Base-by-base conservation (phyloP, 306 rosid species). In the Prunus davidiana region DNA sequence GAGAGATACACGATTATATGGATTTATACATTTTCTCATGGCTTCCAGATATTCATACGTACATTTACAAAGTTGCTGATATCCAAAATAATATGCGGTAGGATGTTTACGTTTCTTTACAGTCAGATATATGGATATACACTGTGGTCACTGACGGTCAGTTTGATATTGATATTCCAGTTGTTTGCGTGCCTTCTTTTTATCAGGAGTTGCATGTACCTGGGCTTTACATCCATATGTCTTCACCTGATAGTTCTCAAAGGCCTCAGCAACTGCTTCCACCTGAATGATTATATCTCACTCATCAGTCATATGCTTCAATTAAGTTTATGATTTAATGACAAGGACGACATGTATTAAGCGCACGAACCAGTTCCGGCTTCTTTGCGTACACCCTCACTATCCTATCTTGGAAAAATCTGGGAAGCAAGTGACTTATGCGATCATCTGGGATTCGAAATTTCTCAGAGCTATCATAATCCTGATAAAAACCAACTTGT, bases 301-400 rank as follows among this genome's bases (percentile, higher is more conserved):
- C 69, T 64, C 1, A 20, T 67, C 16, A 70, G 46, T 38, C 51
- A 56, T 12, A 12, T 19, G 69, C 22, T 6, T 74, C 43, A 28
- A 50, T 49, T 46, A 22, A 46, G 15, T 14, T 45, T 50, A 54
- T 15, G 47, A 32, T 6, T 28, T 34, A 54, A 8, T 58, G 9
- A 15, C 22, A 41, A 5, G 41, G 56, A 9, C 19, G 15, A 13
- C 10, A 72, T 56, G 8, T 7, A 14, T 3, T 20, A 78, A 69
- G 65, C 14, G 61, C 2, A 82, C 94, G 69, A 62, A 92, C 98
- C 97, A 86, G 83, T 84, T 83, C 95, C 12, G 96, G 91, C 83
- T 78, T 92, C 83, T 95, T 92, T 25, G 98, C 74, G 76, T 95
- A 95, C 77, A 95, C 97, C 83, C 95, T 84, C 60, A 95, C 96